A percentile compares a stretch with the other conserved stretches of the same genome.
These are phyloP conservation scores for Curvularia sp. DNA, from an alignment of 2,329 filamentous ascomycete genomes.

Conservation along the genomic window DNA sequence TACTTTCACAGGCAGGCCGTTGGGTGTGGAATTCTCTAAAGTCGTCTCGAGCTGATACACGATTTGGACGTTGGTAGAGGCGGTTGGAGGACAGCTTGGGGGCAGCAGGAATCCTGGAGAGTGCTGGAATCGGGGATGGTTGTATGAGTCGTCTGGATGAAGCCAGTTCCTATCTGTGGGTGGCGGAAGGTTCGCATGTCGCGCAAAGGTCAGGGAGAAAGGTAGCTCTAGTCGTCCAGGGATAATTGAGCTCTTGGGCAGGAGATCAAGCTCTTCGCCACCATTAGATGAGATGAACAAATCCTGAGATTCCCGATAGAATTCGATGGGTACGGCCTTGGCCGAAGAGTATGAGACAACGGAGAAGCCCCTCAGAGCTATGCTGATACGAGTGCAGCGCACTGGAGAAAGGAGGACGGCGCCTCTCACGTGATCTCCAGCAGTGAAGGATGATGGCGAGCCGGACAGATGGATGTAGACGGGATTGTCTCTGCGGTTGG, in stretches of 20 bases:
- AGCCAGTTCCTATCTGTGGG: slow-evolving; percentile 23
- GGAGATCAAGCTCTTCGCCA: slow-evolving; percentile 32
- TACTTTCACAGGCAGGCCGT: slow-evolving; percentile 8
- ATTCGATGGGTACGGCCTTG: slow-evolving; percentile 20
- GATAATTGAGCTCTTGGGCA: slow-evolving; percentile 25
- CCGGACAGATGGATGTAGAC: slow-evolving; percentile 27
- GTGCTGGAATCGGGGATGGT: slow-evolving; percentile 36
- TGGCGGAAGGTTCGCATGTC: slow-evolving; percentile 22
- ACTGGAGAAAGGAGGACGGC: slow-evolving; percentile 29
- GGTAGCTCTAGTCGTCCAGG: slow-evolving; percentile 35
- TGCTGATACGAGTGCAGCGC: slow-evolving; percentile 28
- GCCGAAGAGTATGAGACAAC: slow-evolving; percentile 20
- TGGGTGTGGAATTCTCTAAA: slow-evolving; percentile 12
- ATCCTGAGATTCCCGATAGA: slow-evolving; percentile 27
- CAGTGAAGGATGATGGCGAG: slow-evolving; percentile 26
- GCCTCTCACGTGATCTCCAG: slow-evolving; percentile 32
- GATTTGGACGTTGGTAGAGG: slow-evolving; percentile 17
- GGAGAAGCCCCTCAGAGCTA: slow-evolving; percentile 26
- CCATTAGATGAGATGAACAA: slow-evolving; percentile 29
- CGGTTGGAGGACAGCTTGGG: slow-evolving; percentile 19
- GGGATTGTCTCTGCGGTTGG: slow-evolving; percentile 24
- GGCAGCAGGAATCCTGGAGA: slow-evolving; percentile 31
- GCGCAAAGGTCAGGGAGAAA: slow-evolving; percentile 38
- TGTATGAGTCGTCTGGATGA: slow-evolving; percentile 26
- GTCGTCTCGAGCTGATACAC: slow-evolving; percentile 29